Evolutionary conservation across 192 early-diverging fungal genomes (phyloP), one percentile per base, ranked within the genome.

Genomic region (Podila epicladia): DNA sequence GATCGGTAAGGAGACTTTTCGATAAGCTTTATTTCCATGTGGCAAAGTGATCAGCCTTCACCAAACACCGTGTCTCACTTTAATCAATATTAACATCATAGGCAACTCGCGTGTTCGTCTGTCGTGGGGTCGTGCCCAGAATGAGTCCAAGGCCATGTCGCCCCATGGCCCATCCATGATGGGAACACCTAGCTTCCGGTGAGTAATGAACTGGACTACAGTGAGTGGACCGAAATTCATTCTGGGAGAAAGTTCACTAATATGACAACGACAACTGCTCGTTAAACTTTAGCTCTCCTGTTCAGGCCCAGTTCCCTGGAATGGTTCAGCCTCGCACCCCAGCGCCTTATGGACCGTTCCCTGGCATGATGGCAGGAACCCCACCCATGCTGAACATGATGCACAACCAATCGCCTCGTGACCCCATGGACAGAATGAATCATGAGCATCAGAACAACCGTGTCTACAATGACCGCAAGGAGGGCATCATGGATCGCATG

Each of bases 61-160:
- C 13, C 6, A 3, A 55, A 55, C 15, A 33, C 65, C 32, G 33
- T n/a, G 22, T 17, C n/a, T 72, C 33, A 55, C 13, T 51, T 22
- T 66, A 49, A 33, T 58, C 35, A n/a, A 57, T 53, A 24, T 38
- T 6, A 17, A 15, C 63, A 49, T 33, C 38, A 15, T 65, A 84
- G 83, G 84, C 35, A 84, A 82, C 48, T 88, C 87, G 11, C 78
- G 89, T 31, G 86, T 90, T 11, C 73, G 89, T 63, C 72, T 90
- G 6, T 86, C 87, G 2, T 90, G 89, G 89, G 89, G 89, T 8
- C 82, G 89, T 60, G 85, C 89, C 38, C 87, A 90, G 65, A 89
- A 62, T 60, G 85, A 86, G 38, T 73, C 71, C 58, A 80, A 80
- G 62, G 70, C 77, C 2, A 64, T 80, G 77, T 80, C 77, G 20